Base-by-base conservation (phyloP, 2,329 filamentous ascomycete genomes). In the Phaeophleospora eucalypticola region DNA sequence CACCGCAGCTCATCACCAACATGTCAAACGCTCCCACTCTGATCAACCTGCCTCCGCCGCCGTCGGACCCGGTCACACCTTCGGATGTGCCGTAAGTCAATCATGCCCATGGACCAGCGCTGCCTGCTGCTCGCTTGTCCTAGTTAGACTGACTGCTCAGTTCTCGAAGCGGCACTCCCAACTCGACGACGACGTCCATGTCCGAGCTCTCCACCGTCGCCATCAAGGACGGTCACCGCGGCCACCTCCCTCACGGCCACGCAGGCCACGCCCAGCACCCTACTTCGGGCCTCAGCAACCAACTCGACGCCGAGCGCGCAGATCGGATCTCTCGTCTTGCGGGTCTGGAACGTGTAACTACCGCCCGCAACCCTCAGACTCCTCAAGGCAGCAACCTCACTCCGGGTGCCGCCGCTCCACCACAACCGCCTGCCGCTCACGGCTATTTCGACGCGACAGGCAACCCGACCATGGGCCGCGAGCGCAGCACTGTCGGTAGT, bases 211-310 rank as follows among this genome's bases (percentile, higher is more conserved):
- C 89, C 14, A 96, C 91, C 15, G 93, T 89, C 10, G 91, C 91
- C 42, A 95, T 95, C 76, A 95, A 96, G 70, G 91, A 97, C 65
- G 91, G 91, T 59, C 89, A 96, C 64, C 87, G 89, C 51, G 91
- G 91, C 54, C 82, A 89, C 64, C 77, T 84, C 20, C 80, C 82
- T 20, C 78, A 83, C 45, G 24, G 24, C 24, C 70, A 75, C 47
- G 77, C 49, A 48, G 44, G 73, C 45, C 77, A 79, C 49, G 51
- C 52, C 40, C 24, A 41, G 15, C 74, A 79, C 68, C 73, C 74
- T 6, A 64, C 66, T 17, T 67, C 81, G 2, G 85, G 41, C 38
- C 51, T 68, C 68, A 48, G 75, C 78, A 69, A 75, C 73, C n/a
- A 66, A 66, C 29, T 68, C 80, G 4, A 85, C 83, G 16, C 58